Evolutionary conservation across 305 asterid genomes (phyloP), one percentile per base, ranked within the genome.

Genomic region (Fraxinus paxiana): DNA sequence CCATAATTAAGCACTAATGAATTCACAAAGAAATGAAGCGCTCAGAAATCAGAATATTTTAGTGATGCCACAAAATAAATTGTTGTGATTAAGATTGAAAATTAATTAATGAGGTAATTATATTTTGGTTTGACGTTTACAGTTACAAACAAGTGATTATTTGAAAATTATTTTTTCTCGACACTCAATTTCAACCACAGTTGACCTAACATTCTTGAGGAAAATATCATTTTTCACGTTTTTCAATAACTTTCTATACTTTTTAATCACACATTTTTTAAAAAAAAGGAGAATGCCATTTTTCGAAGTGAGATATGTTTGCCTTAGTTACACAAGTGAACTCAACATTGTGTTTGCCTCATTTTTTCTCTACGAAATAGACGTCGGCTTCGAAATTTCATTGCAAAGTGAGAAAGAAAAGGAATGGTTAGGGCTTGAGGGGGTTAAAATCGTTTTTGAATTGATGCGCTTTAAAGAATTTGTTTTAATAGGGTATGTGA

Each of bases 21-120:
- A 26, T 2, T 4, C 67, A 13, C 54, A 75, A 61, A 17, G 33
- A 0, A 75, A 76, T 81, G 83, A 76, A 65, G 84, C 84, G 75
- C 84, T 26, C 28, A 26, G 28, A 26, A 26, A 26, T 65, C 30
- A 38, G 15, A 28, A 38, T 54, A 31, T n/a, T 4, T 6, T 30
- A 4, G 3, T 15, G 9, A 51, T 17, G 18, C 56, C 56, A 13
- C 56, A 4, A 46, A 3, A 46, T 13, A 46, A 46, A 46, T 46
- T 0, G 18, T 5, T 4, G 26, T 54, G 65, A 17, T 54, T 54
- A 54, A 38, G 24, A 54, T 17, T 54, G 65, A 35, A 54, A 54
- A 17, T 54, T 54, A n/a, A 54, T 54, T 54, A 5, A 17, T 54
- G 26, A 54, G 9, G 65, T 17, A 54, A 54, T n/a, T 15, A 54